Base-by-base conservation (phyloP, 805 yeast species). In the Nematodospora valgi region DNA sequence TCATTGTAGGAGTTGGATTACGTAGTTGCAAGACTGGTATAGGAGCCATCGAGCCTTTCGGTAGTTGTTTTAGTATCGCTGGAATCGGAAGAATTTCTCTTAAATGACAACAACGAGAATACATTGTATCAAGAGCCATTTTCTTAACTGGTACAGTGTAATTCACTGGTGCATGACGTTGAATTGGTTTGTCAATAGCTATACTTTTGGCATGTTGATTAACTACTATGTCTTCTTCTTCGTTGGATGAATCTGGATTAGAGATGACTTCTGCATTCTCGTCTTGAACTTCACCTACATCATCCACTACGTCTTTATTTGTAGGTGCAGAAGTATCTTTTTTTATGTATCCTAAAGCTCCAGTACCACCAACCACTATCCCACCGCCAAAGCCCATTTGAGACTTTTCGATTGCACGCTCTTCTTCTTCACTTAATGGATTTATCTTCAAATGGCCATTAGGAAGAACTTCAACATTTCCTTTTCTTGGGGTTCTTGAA, bases 61-160 rank as follows among this genome's bases (percentile, higher is more conserved):
- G 85, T 42, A 89, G 71, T 40, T 67, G 72, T 50, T 83, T 82
- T 47, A 86, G 52, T 5, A 88, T 86, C 1, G 94, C 88, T 2
- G 95, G 89, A 33, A 89, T 87, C 1, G 97, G 97, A 41, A 89
- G 58, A 38, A 89, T 89, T 51, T 89, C 97, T 37, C 97, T 69
- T 39, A 89, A 64, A 57, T 89, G 97, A 55, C 97, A 89, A 57
- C 97, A 89, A 41, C 96, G 68, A 0, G 96, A 86, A 59, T 89
- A 89, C 51, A 91, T 69, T 30, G 78, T 72, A 48, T 86, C 96
- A 35, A 83, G 72, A 1, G 72, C 71, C 72, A 67, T 67, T 37
- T 64, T 66, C 41, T 64, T 51, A 9, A 63, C 56, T 2, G 71
- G 71, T 1, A 47, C 52, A 10, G 56, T 46, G 43, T 63, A 64